Evolutionary conservation across 441 rosid species (phyloP), one percentile per base, ranked within the genome.

Genomic region (Melastoma candidum): DNA sequence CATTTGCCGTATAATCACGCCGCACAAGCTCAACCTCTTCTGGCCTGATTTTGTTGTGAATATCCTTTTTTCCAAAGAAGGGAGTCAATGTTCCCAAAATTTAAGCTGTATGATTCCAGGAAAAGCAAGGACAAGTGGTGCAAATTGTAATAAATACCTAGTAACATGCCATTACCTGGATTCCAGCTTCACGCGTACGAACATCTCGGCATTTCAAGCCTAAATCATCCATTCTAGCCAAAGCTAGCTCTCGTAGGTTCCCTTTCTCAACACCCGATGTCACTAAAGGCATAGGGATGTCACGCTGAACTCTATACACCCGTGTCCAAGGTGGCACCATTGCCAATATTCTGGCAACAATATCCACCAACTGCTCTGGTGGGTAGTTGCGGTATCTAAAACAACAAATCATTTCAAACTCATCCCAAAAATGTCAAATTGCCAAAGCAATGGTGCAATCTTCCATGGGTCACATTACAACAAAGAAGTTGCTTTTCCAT

Each of bases 251-350:
- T 63, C 98, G 83, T 45, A 93, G 98, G 74, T 93, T 93, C 71
- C 98, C 98, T 69, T 93, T 93, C 81, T 93, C 98, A 68, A 93
- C 98, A 46, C 98, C 98, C 12, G 98, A 93, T 46, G 97, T 93
- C 67, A 93, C 97, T 72, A 93, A 66, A 64, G 98, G 98, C 98
- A 93, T 93, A 45, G 97, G 97, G 69, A 93, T 93, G 74, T 93
- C 98, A 36, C 97, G 80, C 65, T 93, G 98, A 70, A 93, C 96
- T 75, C 98, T 84, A 72, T 93, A 93, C 53, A 93, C 97, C 68
- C 98, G 96, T 25, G 98, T 93, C 97, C 98, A 93, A 41, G 98
- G 98, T 56, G 98, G 98, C 63, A 93, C 97, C 96, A 93, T 81
- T 56, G 99, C 90, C 12, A 93, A 77, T 67, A 93, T 93, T 80